Conservation (phyloP, 495 filamentous ascomycete species). For the Xylaria scruposa region DNA sequence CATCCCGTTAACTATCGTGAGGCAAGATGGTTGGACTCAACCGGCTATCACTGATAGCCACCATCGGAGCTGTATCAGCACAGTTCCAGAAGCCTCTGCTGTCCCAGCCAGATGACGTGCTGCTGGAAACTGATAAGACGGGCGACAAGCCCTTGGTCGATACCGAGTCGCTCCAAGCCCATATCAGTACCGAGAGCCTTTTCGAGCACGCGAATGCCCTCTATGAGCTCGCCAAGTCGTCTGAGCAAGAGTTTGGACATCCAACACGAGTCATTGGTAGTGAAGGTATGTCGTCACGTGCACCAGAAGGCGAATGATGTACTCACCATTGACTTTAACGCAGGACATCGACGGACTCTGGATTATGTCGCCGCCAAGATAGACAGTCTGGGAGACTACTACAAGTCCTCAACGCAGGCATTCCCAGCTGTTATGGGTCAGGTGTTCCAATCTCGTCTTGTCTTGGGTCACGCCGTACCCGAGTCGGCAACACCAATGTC, state of each 20-base stretch:
- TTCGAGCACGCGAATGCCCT: constrained; percentile 60
- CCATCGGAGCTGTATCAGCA: constrained; percentile 20
- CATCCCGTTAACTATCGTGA: neutral
- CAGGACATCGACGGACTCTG: constrained; percentile 65
- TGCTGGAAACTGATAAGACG: neutral
- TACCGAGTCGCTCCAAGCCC: constrained; percentile 58
- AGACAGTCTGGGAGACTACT: constrained; percentile 59
- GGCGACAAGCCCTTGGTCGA: constrained; percentile 49
- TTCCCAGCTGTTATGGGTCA: constrained; percentile 66
- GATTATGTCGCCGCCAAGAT: constrained; percentile 64
- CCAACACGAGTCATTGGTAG: constrained; percentile 71
- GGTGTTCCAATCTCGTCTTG: constrained; percentile 62
- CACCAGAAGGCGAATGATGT: neutral
- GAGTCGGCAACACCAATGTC: constrained; percentile 62
- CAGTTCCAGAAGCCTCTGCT: constrained; percentile 27
- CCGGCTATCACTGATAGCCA: constrained; percentile 26
- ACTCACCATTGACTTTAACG: constrained; percentile 28
- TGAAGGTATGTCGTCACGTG: constrained; percentile 49
- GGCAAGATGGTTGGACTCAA: constrained; percentile 26
- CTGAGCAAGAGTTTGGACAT: constrained; percentile 62
- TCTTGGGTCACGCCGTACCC: constrained; percentile 58
- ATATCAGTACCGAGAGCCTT: constrained; percentile 60
- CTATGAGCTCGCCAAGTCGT: constrained; percentile 61
- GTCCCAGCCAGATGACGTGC: neutral
- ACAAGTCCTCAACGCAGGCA: constrained; percentile 62